These are phyloP conservation scores for Amphicarpaea edgeworthii DNA, from an alignment of 306 rosid species.

Conservation along the genomic window DNA sequence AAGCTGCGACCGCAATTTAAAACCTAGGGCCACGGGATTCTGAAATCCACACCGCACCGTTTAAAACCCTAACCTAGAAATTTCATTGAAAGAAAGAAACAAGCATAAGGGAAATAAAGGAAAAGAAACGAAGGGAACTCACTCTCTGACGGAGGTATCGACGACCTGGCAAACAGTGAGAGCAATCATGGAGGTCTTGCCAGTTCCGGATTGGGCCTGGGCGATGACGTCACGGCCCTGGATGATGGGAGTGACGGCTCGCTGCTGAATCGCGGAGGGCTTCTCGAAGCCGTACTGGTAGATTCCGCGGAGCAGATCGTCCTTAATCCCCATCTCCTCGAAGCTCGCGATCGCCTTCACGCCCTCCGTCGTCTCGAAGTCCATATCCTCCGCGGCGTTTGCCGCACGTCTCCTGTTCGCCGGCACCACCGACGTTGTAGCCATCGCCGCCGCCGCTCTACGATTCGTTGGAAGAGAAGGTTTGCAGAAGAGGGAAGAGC, in stretches of 20 bases:
- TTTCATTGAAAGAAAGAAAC: not conserved
- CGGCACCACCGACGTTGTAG: constrained; percentile 77
- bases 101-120: not conserved
- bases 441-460: no score
- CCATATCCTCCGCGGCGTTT: constrained; percentile 68
- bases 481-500: not conserved
- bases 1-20: not conserved
- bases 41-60: not conserved
- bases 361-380: constrained; percentile 89
- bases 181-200: constrained; percentile 97
- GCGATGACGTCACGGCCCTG: constrained; percentile 97
- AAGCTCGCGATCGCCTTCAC: constrained; percentile 80
- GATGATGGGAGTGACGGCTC: constrained; percentile 91
- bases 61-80: constrained; percentile 36
- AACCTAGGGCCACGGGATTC: not conserved
- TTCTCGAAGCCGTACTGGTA: constrained; percentile 94
- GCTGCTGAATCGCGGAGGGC: constrained; percentile 97
- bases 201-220: constrained; percentile 99
- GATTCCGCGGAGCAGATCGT: constrained; percentile 88
- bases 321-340: constrained; percentile 94
- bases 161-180: constrained; percentile 92
- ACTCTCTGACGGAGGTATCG: constrained; percentile 86
- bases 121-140: constrained; percentile 30
- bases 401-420: constrained; percentile 63
- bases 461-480: not conserved